phyloP scores from a whole-genome alignment of 2,329 filamentous ascomycete species.

The Botrytis porri region DNA sequence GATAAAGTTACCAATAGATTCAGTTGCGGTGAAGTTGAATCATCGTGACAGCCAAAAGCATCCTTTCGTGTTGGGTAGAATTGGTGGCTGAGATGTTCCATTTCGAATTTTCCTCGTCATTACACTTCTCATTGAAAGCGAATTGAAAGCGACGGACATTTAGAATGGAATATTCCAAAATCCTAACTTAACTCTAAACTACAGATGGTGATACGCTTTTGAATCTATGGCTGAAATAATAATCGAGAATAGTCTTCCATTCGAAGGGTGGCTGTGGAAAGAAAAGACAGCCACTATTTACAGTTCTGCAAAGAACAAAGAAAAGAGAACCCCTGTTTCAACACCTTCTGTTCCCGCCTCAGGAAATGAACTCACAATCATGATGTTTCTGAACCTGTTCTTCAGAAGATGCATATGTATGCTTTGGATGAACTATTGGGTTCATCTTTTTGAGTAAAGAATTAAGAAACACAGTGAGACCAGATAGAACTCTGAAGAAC shows the following conservation, averaged over 20 bases:
- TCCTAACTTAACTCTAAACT: not conserved
- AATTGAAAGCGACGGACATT: too few relatives aligned
- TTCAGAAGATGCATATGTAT: not conserved
- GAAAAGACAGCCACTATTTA: not conserved
- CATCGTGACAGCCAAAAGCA: not conserved
- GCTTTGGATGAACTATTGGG: not conserved
- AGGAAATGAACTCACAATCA: not conserved
- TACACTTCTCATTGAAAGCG: not conserved
- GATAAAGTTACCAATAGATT: not conserved
- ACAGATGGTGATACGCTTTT: not conserved
- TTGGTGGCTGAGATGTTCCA: not conserved
- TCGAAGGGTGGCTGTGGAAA: not conserved
- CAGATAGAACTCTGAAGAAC: not conserved
- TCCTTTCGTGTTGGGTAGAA: not conserved
- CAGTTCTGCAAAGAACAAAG: not conserved
- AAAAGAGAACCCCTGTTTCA: not conserved
- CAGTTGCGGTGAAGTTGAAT: not conserved
- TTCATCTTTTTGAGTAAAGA: not conserved
- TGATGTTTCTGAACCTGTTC: not conserved
- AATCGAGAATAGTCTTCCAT: not conserved
- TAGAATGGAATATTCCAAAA: not conserved
- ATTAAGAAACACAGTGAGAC: not conserved
- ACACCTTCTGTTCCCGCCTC: not conserved
- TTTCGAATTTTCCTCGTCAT: not conserved
- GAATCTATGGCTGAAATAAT: not conserved